phyloP scores from a whole-genome alignment of 1,284 basidiomycete species.

The Calocybe gambosa region DNA sequence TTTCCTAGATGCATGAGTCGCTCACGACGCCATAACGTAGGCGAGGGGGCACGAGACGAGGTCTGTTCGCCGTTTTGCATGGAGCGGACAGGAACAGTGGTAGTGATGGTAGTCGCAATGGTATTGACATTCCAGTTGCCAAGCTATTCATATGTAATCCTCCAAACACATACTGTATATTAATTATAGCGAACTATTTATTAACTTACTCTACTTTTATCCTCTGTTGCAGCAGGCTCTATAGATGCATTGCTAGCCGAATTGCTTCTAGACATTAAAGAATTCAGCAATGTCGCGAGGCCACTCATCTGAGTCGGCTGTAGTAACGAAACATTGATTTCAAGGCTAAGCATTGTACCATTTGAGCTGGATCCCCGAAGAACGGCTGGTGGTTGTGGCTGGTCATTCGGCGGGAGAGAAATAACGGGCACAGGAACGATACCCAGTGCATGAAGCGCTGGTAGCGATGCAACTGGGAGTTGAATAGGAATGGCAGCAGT shows the following conservation, averaged over 20 bases:
- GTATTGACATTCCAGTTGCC: too few species aligned
- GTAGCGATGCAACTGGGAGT: constrained; percentile 62
- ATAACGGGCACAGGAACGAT: constrained; percentile 65
- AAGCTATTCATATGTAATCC: too few species aligned
- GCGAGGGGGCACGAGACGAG: constrained; percentile 23
- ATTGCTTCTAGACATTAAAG: constrained; percentile 42
- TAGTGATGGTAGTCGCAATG: not conserved
- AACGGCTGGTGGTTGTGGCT: constrained; percentile 62
- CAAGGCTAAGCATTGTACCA: constrained; percentile 63
- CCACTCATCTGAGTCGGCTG: constrained; percentile 69
- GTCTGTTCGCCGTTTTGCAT: constrained; percentile 7
- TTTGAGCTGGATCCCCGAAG: constrained; percentile 62
- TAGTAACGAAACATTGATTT: constrained; percentile 67
- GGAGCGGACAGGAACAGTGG: not conserved
- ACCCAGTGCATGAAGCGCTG: constrained; percentile 61
- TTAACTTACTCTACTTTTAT: not conserved
- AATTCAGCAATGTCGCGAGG: constrained; percentile 62
- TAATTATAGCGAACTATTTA: too few species aligned
- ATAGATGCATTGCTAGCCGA: not conserved
- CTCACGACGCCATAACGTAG: constrained; percentile 46
- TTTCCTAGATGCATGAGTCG: constrained; percentile 46
- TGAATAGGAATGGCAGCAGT: constrained; percentile 61
- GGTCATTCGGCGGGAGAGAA: constrained; percentile 46
- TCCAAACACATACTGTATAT: too few species aligned
- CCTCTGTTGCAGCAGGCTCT: not conserved